Conservation (phyloP, 2,329 filamentous ascomycete species). For the Aciculosporium take region DNA sequence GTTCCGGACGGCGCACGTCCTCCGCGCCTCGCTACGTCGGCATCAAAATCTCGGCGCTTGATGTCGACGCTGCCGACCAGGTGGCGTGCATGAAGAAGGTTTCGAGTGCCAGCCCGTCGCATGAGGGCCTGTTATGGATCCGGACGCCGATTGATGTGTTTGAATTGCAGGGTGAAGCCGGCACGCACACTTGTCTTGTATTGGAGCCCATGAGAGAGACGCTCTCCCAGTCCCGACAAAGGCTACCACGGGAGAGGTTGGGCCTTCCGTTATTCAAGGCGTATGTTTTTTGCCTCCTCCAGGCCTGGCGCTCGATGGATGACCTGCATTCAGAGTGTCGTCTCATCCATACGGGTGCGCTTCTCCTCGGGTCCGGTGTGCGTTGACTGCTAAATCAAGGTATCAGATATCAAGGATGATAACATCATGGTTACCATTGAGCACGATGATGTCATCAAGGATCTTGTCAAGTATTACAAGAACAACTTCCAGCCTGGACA, state of each 20-base stretch:
- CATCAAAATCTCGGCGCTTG: constrained; percentile 8
- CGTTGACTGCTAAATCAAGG: not conserved
- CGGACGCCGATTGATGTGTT: constrained; percentile 9
- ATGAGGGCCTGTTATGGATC: constrained; percentile 8
- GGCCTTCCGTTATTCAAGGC: constrained; percentile 8
- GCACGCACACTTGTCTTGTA: constrained; percentile 11
- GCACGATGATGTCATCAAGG: constrained; percentile 6
- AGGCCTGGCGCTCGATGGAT: constrained; percentile 6
- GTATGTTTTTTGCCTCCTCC: constrained; percentile 7
- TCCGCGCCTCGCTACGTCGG: constrained; percentile 5
- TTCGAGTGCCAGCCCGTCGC: constrained; percentile 7
- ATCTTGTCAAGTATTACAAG: constrained; percentile 4
- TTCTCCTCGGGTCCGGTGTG: not conserved
- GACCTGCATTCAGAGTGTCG: constrained; percentile 11
- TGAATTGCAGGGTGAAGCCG: constrained; percentile 6
- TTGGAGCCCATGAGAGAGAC: constrained; percentile 13
- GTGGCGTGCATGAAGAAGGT: constrained; percentile 6
- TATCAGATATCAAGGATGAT: constrained; percentile 11
- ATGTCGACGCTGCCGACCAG: constrained; percentile 8
- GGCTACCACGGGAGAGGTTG: constrained; percentile 6
- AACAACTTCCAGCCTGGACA: constrained; percentile 4
- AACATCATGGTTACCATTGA: constrained; percentile 13
- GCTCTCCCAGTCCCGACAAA: constrained; percentile 8
- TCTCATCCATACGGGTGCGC: constrained; percentile 12
- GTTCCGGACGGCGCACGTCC: constrained; percentile 1